Evolutionary conservation across 495 filamentous ascomycete genomes (phyloP).

Genomic region (Rostrohypoxylon terebratum): DNA sequence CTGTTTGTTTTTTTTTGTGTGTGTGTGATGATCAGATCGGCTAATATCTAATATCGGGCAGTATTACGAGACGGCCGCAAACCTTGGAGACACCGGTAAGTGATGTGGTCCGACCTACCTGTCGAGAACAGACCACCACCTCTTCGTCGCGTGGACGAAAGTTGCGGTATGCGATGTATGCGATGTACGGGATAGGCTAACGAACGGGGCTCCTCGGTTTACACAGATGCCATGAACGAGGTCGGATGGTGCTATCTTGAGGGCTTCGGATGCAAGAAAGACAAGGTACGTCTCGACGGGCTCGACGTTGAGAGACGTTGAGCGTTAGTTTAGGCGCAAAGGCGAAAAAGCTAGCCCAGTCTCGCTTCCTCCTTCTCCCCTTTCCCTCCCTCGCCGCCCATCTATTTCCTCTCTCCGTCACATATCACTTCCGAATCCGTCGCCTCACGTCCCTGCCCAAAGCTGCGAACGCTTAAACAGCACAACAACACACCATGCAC

Average conservation of each 20-base stretch:
- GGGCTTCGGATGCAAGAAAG: conserved; percentile 94
- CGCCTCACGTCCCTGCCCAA: conserved; percentile 44
- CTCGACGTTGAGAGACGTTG: not conserved
- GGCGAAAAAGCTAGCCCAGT: conserved; percentile 14
- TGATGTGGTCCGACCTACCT: conserved; percentile 46
- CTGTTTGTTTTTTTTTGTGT: no score
- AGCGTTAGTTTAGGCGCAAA: conserved; percentile 39
- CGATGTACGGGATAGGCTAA: conserved; percentile 31
- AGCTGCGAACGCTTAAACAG: conserved; percentile 24
- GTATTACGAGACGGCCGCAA: conserved; percentile 98
- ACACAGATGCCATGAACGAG: conserved; percentile 93
- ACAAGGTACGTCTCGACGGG: conserved; percentile 87
- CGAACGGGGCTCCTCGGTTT: conserved; percentile 33
- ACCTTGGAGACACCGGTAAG: conserved; percentile 85
- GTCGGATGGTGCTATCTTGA: conserved; percentile 95
- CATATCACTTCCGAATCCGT: conserved; percentile 48
- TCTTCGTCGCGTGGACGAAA: conserved; percentile 29
- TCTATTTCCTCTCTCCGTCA: conserved; percentile 37
- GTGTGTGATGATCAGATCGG: conserved; percentile 39
- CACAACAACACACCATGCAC: conserved; percentile 17
- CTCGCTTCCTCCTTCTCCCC: not conserved
- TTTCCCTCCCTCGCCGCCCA: conserved; percentile 22
- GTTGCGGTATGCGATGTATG: conserved; percentile 12
- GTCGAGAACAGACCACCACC: conserved; percentile 30
- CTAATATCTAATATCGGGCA: conserved; percentile 59